Base-by-base conservation (phyloP, 306 rosid genomes). In the Castanopsis chinensis region DNA sequence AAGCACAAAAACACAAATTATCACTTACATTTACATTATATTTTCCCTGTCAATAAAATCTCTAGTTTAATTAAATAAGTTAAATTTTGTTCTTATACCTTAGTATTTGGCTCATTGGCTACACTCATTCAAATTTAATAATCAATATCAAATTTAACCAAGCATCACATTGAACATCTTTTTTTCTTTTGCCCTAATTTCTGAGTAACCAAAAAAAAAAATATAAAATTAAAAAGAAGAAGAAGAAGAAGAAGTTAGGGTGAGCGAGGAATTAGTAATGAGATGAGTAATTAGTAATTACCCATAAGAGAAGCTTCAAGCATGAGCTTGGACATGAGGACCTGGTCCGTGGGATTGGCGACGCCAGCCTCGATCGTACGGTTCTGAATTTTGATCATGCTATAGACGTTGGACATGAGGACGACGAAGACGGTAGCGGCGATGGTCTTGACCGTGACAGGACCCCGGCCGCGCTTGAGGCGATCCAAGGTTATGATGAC, bases 241-340 rank as follows among this genome's bases (percentile, higher is more conserved):
- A 13, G 71, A 56, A 37, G 1, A 12, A 10, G 21, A 45, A 1
- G 5, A 27, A 25, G 14, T 4, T 53, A 74, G 20, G 3, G 8
- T 1, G 28, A 71, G 59, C 63, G 53, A 3, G 14, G 8, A 41
- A 41, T 41, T 41, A 41, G 43, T 37, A 6, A 6, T 37, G 43
- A 37, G 43, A 37, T 37, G 10, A 37, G 12, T 45, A 45, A 45
- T 2, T 45, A 45, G 53, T 49, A 71, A 72, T 45, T 91, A 95
- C 99, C 99, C 98, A 89, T 87, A 28, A 95, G 97, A 91, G 99
- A 91, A 74, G 93, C 90, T 83, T 95, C 99, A 8, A 95, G 95
- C 89, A 92, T 74, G 83, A 88, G 89, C 77, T 85, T 80, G 81
- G 98, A 88, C 95, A 90, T 83, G 49, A 95, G 98, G 74, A 92